These are phyloP conservation scores for Lachancea sp. DNA, from an alignment of 805 yeast genomes.

Conservation along the genomic window DNA sequence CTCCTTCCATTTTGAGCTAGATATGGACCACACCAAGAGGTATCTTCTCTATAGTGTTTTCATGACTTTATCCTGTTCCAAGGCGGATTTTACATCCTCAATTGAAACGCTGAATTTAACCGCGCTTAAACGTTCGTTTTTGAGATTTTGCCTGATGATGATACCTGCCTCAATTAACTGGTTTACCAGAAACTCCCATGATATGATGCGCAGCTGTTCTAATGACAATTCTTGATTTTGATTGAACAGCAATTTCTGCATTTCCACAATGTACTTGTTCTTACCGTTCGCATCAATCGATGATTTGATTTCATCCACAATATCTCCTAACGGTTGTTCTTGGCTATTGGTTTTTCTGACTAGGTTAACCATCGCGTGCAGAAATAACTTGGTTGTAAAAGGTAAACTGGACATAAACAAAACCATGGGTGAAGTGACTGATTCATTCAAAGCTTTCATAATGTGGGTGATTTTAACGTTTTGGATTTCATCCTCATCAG, in stretches of 20 bases:
- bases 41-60: conserved; percentile 23
- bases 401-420: conserved; percentile 54
- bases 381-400: conserved; percentile 60
- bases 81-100: conserved; percentile 57
- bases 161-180: conserved; percentile 79
- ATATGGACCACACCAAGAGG: not conserved
- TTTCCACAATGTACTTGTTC: conserved; percentile 26
- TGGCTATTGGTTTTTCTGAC: conserved; percentile 61
- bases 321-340: conserved; percentile 68
- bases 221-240: conserved; percentile 35
- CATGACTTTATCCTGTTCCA: conserved; percentile 50
- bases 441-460: conserved; percentile 70
- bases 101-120: conserved; percentile 63
- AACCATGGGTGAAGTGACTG: conserved; percentile 67
- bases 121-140: conserved; percentile 60
- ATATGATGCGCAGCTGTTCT: conserved; percentile 51
- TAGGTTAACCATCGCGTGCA: conserved; percentile 61
- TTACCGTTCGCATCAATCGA: conserved; percentile 39
- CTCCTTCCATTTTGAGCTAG: no score
- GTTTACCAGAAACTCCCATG: conserved; percentile 45
- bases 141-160: conserved; percentile 56
- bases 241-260: conserved; percentile 32
- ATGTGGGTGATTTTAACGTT: conserved; percentile 68
- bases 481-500: conserved; percentile 37
- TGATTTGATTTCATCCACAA: conserved; percentile 67